Base-by-base conservation (phyloP, 345 rosid genomes). In the Eucalyptus victrix region DNA sequence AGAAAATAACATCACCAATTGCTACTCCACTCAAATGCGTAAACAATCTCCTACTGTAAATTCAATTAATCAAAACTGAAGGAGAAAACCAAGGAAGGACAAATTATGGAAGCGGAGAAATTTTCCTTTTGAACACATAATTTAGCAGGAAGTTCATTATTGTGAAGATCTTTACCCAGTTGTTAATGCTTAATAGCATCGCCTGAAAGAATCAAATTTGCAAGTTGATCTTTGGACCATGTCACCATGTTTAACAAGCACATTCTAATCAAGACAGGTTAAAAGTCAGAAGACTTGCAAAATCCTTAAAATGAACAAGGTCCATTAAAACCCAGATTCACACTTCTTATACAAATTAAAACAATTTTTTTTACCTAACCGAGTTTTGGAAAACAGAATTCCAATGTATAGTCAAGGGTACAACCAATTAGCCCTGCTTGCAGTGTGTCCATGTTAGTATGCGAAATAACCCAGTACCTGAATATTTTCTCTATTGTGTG, bases 401-500 rank as follows among this genome's bases (percentile, higher is more conserved):
- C 7, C 1, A 17, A 2, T 87, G 30, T 6, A 40, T 47, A 4
- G 87, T 85, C 19, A 47, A 26, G 16, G 5, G 18, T 37, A 40
- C 0, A 60, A 4, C 8, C 4, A 18, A 34, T 19, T 45, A 32
- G 67, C 28, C 40, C 8, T 85, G 51, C 87, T 85, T 19, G 6
- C 12, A 24, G 2, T 28, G 15, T 45, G 87, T 30, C 58, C 30
- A n/a, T 15, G 18, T 65, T 65, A n/a, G 5, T n/a, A n/a, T 1
- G 0, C 3, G n/a, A 0, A n/a, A 30, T 12, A 37, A 60, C n/a
- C 23, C n/a, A 5, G 56, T 12, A 93, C 93, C 87, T 90, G 90
- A 69, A 89, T 86, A 80, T 34, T 80, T 86, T 91, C 92, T 30
- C 44, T 90, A 28, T 32, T 17, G 62, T 91, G 90, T 65, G 93